phyloP scores from a whole-genome alignment of 345 rosid species.

The Eucalyptus marginata region DNA sequence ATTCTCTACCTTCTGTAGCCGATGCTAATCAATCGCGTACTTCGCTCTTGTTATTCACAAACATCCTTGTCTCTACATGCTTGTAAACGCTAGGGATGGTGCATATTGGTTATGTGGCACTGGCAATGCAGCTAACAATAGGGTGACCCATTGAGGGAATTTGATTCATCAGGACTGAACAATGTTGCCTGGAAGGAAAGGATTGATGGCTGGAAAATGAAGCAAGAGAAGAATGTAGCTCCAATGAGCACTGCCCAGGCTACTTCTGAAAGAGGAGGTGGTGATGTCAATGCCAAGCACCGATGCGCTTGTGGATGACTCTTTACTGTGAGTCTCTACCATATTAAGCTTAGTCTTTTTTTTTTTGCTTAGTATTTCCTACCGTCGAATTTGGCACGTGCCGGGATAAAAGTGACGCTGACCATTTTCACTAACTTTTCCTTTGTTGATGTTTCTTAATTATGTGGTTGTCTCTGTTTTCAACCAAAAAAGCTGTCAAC shows the following conservation, averaged over 20 bases:
- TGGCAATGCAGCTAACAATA: conserved; percentile 24
- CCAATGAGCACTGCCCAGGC: conserved; percentile 72
- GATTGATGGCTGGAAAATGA: conserved; percentile 95
- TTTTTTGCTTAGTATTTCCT: no score
- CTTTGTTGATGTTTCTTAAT: no score
- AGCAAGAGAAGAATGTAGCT: conserved; percentile 70
- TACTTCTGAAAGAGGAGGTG: conserved; percentile 83
- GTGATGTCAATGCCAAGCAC: conserved; percentile 82
- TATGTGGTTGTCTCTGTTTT: no score
- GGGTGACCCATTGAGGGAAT: not conserved
- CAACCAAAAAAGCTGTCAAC: no score
- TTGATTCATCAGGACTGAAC: conserved; percentile 38
- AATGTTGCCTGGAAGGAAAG: conserved; percentile 86
- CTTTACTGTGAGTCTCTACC: conserved; percentile 54
- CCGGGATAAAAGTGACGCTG: no score
- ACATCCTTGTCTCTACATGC: not conserved
- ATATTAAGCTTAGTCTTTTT: not conserved
- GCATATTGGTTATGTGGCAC: not conserved
- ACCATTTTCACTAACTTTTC: no score
- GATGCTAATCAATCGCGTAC: conserved; percentile 14
- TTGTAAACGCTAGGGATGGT: not conserved
- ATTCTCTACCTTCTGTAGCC: conserved; percentile 19
- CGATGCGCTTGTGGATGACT: conserved; percentile 75
- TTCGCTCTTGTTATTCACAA: not conserved
- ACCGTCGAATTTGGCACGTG: no score